A percentile compares a stretch with the other conserved stretches of the same genome.
phyloP scores from a whole-genome alignment of 306 rosid species.

The Quercus alba region DNA sequence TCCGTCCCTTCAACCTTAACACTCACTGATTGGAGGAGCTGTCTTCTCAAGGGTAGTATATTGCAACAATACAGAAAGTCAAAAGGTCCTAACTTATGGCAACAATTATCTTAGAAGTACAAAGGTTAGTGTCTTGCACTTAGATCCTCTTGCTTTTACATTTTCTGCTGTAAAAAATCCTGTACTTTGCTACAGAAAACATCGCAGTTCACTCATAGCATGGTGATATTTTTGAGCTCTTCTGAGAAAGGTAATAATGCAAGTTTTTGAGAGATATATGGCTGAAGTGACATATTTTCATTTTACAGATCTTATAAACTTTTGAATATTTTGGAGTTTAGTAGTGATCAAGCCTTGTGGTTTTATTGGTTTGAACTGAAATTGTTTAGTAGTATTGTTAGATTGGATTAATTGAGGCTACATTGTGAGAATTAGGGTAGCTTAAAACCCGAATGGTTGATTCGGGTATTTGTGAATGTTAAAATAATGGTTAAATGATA shows the following conservation, averaged over 20 bases:
- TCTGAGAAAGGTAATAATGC: neutral
- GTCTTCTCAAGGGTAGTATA: conserved; percentile 84
- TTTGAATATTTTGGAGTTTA: conserved; percentile 48
- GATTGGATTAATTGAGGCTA: no score
- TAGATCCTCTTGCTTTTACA: neutral
- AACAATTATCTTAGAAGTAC: conserved; percentile 66
- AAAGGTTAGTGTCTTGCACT: conserved; percentile 51
- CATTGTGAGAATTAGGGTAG: no score
- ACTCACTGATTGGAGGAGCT: conserved; percentile 84
- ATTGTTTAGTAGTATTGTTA: no score
- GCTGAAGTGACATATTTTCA: conserved; percentile 18
- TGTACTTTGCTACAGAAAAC: neutral
- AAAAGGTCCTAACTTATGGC: conserved; percentile 42
- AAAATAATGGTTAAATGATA: no score
- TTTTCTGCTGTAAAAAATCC: neutral
- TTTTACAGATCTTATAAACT: conserved; percentile 68
- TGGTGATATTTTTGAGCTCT: neutral
- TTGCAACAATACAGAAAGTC: conserved; percentile 65
- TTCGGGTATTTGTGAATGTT: no score
- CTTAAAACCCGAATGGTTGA: no score
- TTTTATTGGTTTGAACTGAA: no score
- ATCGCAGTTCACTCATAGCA: neutral
- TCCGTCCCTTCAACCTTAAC: conserved; percentile 79
- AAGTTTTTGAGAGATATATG: neutral
- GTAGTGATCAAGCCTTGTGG: no score